Evolutionary conservation across 202 grass and related monocot species (phyloP), one percentile per base, ranked within the genome.

Genomic region (Hordeum pubiflorum): DNA sequence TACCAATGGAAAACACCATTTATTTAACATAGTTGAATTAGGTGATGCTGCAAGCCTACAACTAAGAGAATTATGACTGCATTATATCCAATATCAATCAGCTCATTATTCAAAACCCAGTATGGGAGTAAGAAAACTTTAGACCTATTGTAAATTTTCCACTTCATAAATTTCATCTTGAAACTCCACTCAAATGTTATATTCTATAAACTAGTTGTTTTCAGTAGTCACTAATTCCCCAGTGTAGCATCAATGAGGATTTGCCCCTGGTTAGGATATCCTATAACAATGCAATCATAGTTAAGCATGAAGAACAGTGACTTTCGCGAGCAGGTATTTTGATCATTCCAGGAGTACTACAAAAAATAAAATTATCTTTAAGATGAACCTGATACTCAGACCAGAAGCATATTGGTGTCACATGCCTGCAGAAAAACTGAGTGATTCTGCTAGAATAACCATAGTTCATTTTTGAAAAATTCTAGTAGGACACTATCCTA

Each of bases 1-100:
- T 33, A 82, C 5, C 63, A 55, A 87, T 65, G 56, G 3, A 27
- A 71, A 81, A 83, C 22, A 70, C 20, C 62, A 24, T 54, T 26
- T 17, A 13, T n/a, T 74, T 79, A 86, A 43, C 69, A 46, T 40
- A 56, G 37, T 40, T 5, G 7, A 65, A 82, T 32, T 13, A 67
- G 15, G 74, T 44, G 71, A 80, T 78, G 57, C 2, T 74, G 14
- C 34, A 29, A 29, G 27, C 27, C 27, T 29, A 29, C 27, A 65
- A 55, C 22, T 36, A 73, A 58, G 17, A 63, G 23, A 85, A 81
- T 33, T 31, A 22, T 13, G 10, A 58, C 21, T 9, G 0, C 48
- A 43, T 48, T 24, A 11, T 13, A 71, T 21, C 4, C 7, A 5
- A 8, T 36, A 79, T 9, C 24, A 27, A 37, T 32, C 39, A 26